Conservation (phyloP, 2,329 filamentous ascomycete genomes). For the Fusarium papillatum region DNA sequence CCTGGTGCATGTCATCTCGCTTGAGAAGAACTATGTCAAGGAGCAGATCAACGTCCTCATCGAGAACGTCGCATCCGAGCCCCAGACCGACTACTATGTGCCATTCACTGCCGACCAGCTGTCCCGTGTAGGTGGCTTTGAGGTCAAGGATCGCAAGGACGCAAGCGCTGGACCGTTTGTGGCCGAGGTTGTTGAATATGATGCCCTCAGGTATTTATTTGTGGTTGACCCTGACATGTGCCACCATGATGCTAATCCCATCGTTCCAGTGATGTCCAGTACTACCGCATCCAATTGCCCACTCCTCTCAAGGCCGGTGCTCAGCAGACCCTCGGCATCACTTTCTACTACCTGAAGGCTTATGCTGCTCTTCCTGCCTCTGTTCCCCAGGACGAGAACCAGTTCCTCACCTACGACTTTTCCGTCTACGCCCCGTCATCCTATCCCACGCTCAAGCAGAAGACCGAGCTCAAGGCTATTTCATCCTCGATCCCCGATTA, state of each 20-base stretch:
- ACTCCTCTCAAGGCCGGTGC: constrained; percentile 80
- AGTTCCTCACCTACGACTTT: constrained; percentile 89
- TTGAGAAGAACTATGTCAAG: constrained; percentile 93
- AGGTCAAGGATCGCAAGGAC: constrained; percentile 94
- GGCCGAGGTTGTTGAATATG: constrained; percentile 76
- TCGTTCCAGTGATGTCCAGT: constrained; percentile 77
- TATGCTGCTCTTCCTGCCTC: constrained; percentile 83
- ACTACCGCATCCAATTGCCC: constrained; percentile 87
- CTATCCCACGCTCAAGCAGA: constrained; percentile 91
- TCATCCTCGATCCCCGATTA: constrained; percentile 86
- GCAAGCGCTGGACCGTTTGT: constrained; percentile 75
- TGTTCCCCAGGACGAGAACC: constrained; percentile 87
- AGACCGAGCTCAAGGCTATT: constrained; percentile 95
- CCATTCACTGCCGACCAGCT: constrained; percentile 86
- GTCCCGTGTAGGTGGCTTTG: constrained; percentile 84
- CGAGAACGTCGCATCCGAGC: constrained; percentile 84
- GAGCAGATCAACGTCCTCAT: constrained; percentile 96
- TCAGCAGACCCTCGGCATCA: constrained; percentile 90
- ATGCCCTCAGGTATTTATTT: constrained; percentile 67
- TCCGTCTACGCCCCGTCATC: constrained; percentile 87
- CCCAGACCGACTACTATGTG: constrained; percentile 92
- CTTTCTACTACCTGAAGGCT: constrained; percentile 85
- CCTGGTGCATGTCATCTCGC: constrained; percentile 87
- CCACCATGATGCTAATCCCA: constrained; percentile 25
- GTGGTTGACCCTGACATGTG: constrained; percentile 21